phyloP scores from a whole-genome alignment of 495 filamentous ascomycete genomes.

The Tuber umbilicatum region DNA sequence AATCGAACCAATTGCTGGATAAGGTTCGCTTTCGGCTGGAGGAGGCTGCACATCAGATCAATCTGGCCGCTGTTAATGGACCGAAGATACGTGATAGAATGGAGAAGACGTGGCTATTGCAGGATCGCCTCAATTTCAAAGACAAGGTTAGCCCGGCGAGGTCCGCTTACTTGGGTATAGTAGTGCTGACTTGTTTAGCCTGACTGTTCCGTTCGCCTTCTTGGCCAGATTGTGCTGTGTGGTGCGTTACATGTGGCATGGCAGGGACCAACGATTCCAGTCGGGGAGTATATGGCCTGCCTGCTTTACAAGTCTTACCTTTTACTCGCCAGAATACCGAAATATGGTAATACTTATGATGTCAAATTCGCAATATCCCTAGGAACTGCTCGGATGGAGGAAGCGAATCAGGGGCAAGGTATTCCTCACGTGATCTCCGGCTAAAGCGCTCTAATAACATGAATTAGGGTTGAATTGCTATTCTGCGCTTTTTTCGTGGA shows the following conservation, averaged over 20 bases:
- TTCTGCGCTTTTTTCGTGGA: slow-evolving; percentile 83
- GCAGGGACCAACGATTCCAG: slow-evolving; percentile 57
- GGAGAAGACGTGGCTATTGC: slow-evolving; percentile 69
- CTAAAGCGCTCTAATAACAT: not conserved
- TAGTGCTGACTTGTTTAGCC: slow-evolving; percentile 24
- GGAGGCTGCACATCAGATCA: slow-evolving; percentile 65
- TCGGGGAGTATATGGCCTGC: slow-evolving; percentile 78
- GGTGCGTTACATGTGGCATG: slow-evolving; percentile 83
- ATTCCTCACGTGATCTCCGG: slow-evolving; percentile 10
- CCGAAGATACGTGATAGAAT: slow-evolving; percentile 52
- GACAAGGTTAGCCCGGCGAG: slow-evolving; percentile 54
- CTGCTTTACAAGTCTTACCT: slow-evolving; percentile 78
- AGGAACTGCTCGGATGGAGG: slow-evolving; percentile 64
- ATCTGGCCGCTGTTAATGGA: slow-evolving; percentile 63
- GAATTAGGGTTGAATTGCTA: slow-evolving; percentile 67
- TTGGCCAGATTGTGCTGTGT: slow-evolving; percentile 78
- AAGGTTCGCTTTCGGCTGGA: slow-evolving; percentile 65
- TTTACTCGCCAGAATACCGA: slow-evolving; percentile 62
- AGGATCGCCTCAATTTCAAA: slow-evolving; percentile 67
- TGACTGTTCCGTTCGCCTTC: slow-evolving; percentile 53
- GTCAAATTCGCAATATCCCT: slow-evolving; percentile 70
- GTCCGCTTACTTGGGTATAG: slow-evolving; percentile 1
- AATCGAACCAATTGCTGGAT: slow-evolving; percentile 69
- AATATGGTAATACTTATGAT: slow-evolving; percentile 57
- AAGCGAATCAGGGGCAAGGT: slow-evolving; percentile 78